Percentiles rank a stretch among this genome's conserved stretches.
Conservation (phyloP, 2,329 filamentous ascomycete genomes). For the Dothistroma pini region DNA sequence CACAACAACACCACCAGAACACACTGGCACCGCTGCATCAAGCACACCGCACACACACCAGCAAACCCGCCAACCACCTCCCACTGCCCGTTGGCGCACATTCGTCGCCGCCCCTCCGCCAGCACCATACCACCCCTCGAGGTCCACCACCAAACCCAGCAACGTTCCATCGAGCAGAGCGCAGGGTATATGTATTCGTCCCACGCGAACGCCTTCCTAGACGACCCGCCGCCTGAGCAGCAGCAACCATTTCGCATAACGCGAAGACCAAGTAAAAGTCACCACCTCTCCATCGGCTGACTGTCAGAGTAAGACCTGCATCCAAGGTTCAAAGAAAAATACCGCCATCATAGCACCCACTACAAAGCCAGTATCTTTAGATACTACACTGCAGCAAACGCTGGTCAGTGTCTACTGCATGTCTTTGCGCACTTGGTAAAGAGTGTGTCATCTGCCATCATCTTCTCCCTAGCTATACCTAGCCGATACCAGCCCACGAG, state of each 20-base stretch:
- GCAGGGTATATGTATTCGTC: conserved; percentile 94
- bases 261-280: conserved; percentile 82
- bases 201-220: conserved; percentile 90
- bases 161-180: conserved; percentile 22
- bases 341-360: conserved; percentile 10
- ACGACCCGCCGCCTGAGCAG: conserved; percentile 91
- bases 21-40: conserved; percentile 5
- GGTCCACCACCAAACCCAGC: conserved; percentile 18
- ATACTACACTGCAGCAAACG: conserved; percentile 29
- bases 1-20: conserved; percentile 11
- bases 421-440: conserved; percentile 48
- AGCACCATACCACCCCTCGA: conserved; percentile 18
- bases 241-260: conserved; percentile 87
- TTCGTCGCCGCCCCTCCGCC: conserved; percentile 16
- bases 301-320: conserved; percentile 21
- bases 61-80: conserved; percentile 10
- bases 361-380: conserved; percentile 20
- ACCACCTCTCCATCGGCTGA: conserved; percentile 88
- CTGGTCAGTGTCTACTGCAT: conserved; percentile 48
- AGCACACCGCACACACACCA: conserved; percentile 15
- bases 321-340: conserved; percentile 12
- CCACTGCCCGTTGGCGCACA: conserved; percentile 14
- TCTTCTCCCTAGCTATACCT: conserved; percentile 2
- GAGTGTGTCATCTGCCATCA: conserved; percentile 9
- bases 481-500: conserved; percentile 7